Conservation (phyloP, 768 basidiomycete genomes). For the Tulasnella sp. region DNA sequence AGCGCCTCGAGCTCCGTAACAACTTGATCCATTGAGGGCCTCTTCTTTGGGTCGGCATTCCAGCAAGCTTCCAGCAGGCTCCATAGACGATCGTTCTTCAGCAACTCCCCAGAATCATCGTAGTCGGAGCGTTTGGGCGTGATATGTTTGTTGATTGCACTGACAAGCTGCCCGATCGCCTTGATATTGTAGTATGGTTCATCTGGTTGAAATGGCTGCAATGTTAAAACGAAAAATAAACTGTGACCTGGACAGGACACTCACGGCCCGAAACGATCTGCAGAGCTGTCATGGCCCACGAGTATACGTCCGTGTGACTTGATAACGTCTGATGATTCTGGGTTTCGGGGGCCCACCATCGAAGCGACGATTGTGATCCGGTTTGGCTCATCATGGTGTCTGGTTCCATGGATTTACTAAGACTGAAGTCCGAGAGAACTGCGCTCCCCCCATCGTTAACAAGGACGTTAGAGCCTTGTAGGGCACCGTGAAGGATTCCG, state of each 20-base stretch:
- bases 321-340: background rate
- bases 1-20: constrained; percentile 16
- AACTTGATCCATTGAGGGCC: background rate
- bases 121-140: background rate
- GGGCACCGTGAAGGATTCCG: background rate
- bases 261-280: background rate
- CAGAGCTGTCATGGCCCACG: background rate
- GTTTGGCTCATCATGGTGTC: background rate
- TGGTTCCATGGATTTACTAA: background rate
- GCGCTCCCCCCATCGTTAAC: background rate
- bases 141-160: background rate
- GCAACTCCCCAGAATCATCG: background rate
- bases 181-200: background rate
- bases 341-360: background rate
- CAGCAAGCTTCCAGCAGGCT: background rate
- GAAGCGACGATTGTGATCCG: too few species aligned
- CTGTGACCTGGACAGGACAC: background rate
- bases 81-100: background rate
- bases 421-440: background rate
- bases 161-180: background rate
- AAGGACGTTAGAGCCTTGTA: background rate
- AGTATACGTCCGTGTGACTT: background rate
- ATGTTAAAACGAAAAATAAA: background rate
- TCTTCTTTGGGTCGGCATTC: background rate
- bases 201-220: background rate